A percentile compares a stretch with the other conserved stretches of the same genome.
Conservation (phyloP, 768 basidiomycete species). For the Boletus barrowsii region DNA sequence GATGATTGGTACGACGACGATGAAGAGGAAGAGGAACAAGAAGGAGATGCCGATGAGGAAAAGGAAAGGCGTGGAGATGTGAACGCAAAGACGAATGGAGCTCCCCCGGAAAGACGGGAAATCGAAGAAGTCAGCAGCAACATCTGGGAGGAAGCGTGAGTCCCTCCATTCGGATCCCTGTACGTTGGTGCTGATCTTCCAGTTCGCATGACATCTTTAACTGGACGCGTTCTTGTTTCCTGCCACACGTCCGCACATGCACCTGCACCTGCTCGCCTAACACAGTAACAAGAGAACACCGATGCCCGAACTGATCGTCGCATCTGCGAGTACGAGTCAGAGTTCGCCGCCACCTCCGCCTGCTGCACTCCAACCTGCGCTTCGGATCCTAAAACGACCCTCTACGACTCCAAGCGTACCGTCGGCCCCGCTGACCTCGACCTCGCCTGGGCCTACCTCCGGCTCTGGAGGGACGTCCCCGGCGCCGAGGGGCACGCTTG, state of each 20-base stretch:
- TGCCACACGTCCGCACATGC: background rate
- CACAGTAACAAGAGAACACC: constrained; percentile 57
- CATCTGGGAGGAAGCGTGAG: constrained; percentile 74
- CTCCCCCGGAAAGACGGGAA: too few species aligned
- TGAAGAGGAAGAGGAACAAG: constrained; percentile 29
- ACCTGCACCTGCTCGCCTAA: background rate
- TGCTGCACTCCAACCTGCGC: constrained; percentile 55
- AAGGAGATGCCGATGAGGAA: background rate
- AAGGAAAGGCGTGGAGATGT: too few species aligned
- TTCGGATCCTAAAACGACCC: constrained; percentile 75
- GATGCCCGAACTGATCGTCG: constrained; percentile 63
- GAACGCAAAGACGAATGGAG: background rate
- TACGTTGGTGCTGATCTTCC: constrained; percentile 9
- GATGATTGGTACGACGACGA: constrained; percentile 64
- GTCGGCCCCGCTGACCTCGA: constrained; percentile 9
- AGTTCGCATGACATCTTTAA: constrained; percentile 1
- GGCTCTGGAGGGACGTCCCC: constrained; percentile 13
- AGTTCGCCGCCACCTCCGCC: constrained; percentile 48
- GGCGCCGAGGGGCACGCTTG: constrained; percentile 35
- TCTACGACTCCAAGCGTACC: constrained; percentile 21
- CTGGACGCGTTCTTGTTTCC: background rate
- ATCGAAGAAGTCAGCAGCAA: constrained; percentile 37
- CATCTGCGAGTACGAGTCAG: constrained; percentile 36
- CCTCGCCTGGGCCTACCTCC: constrained; percentile 13
- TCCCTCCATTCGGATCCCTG: constrained; percentile 6